Conservation (phyloP, 129 eudicot species). For the Oenanthe sinensis region DNA sequence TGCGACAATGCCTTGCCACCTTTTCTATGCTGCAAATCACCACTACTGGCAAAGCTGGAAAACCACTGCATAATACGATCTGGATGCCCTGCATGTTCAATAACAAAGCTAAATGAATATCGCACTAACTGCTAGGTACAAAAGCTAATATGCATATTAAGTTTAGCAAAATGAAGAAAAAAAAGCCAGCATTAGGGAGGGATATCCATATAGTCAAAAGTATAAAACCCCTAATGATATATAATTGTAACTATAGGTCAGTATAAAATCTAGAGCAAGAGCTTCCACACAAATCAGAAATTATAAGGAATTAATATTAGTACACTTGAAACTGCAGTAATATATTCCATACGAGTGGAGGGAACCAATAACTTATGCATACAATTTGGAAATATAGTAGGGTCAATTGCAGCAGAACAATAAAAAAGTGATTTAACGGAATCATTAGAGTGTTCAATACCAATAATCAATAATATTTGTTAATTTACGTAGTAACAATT, state of each 20-base stretch:
- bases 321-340: too few species aligned
- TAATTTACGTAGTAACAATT: not conserved
- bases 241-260: not conserved
- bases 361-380: not conserved
- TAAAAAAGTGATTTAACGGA: not conserved
- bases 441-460: not conserved
- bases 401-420: not conserved
- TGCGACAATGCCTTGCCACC: constrained; percentile 93
- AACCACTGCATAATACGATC: constrained; percentile 77
- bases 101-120: constrained; percentile 5
- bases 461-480: not conserved
- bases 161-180: not conserved
- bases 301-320: too few species aligned
- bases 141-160: not conserved
- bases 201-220: not conserved
- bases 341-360: too few species aligned
- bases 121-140: not conserved
- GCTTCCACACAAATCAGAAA: too few species aligned
- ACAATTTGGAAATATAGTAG: not conserved
- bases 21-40: constrained; percentile 53
- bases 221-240: not conserved
- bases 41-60: constrained; percentile 52
- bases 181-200: not conserved
- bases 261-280: too few species aligned
- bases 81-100: constrained; percentile 62